Conservation (phyloP, 129 eudicot species). For the Sambucus nigra region DNA sequence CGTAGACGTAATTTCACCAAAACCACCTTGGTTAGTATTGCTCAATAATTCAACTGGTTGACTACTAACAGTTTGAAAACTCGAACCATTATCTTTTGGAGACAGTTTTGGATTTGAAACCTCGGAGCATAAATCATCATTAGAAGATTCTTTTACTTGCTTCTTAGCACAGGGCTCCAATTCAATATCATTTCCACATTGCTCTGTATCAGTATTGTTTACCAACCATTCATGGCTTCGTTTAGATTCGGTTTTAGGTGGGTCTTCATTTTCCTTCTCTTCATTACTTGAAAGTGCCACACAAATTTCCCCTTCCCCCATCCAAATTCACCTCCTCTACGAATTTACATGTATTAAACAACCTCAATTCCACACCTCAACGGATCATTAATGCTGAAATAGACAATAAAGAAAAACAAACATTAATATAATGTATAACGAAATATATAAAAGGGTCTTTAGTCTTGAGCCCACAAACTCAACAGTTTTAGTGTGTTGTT, state of each 20-base stretch:
- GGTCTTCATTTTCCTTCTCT: slow-evolving; percentile 25
- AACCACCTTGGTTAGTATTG: slow-evolving; percentile 28
- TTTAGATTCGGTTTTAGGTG: slow-evolving; percentile 25
- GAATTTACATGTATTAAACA: slow-evolving; percentile 13
- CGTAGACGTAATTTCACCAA: slow-evolving; percentile 50
- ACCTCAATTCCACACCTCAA: slow-evolving; percentile 10
- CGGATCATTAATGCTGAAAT: not conserved
- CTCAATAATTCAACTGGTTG: slow-evolving; percentile 34
- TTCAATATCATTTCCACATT: slow-evolving; percentile 23
- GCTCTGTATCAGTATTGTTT: slow-evolving; percentile 31
- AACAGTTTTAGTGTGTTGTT: not conserved
- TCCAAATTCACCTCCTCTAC: slow-evolving; percentile 23
- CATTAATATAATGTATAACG: too few species aligned
- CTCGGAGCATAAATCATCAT: slow-evolving; percentile 67
- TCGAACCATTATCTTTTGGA: slow-evolving; percentile 48
- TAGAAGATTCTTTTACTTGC: slow-evolving; percentile 39
- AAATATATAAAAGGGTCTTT: too few species aligned
- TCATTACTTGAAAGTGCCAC: slow-evolving; percentile 28
- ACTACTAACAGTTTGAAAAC: slow-evolving; percentile 47
- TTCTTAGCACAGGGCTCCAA: slow-evolving; percentile 15
- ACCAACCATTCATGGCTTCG: slow-evolving; percentile 32
- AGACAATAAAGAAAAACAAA: not conserved
- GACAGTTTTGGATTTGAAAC: slow-evolving; percentile 71
- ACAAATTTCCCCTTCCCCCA: slow-evolving; percentile 50
- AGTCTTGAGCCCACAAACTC: slow-evolving; percentile 2